Conservation (phyloP, 345 rosid species). For the Litchi chinensis region DNA sequence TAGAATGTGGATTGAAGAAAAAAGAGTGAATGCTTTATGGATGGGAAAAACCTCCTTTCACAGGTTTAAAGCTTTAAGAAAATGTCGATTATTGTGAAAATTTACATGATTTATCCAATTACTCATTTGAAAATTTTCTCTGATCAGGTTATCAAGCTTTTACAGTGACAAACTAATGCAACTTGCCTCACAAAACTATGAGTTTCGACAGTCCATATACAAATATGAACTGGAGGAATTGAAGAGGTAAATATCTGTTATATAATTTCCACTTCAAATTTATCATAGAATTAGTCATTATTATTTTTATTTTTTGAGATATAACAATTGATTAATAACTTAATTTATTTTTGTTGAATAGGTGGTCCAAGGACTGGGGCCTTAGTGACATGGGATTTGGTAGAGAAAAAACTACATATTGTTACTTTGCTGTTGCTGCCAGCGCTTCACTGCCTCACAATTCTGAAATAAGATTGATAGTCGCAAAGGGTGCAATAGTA, state of each 20-base stretch:
- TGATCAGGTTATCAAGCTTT: slow-evolving; percentile 42
- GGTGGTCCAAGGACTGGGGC: slow-evolving; percentile 57
- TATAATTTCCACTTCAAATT: not conserved
- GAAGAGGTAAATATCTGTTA: slow-evolving; percentile 34
- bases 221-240: slow-evolving; percentile 45
- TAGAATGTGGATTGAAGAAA: slow-evolving; percentile 63
- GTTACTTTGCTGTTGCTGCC: slow-evolving; percentile 54
- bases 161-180: slow-evolving; percentile 32
- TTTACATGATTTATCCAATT: too few species aligned
- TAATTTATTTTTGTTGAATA: slow-evolving; percentile 6
- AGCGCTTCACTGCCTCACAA: slow-evolving; percentile 40
- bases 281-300: not conserved
- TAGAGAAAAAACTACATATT: slow-evolving; percentile 59
- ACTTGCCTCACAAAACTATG: slow-evolving; percentile 47
- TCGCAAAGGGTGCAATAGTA: slow-evolving; percentile 49
- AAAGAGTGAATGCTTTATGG: slow-evolving; percentile 40
- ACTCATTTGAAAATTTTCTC: not conserved
- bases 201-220: slow-evolving; percentile 48
- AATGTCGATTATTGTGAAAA: not conserved
- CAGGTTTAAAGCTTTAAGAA: slow-evolving; percentile 35
- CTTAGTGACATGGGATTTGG: slow-evolving; percentile 64
- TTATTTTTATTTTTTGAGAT: not conserved
- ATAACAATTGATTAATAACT: too few species aligned
- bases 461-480: slow-evolving; percentile 34
- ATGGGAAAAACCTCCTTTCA: slow-evolving; percentile 47